Evolutionary conservation across 768 basidiomycete genomes (phyloP).

Genomic region (Lanmaoa pseudosensibilis): DNA sequence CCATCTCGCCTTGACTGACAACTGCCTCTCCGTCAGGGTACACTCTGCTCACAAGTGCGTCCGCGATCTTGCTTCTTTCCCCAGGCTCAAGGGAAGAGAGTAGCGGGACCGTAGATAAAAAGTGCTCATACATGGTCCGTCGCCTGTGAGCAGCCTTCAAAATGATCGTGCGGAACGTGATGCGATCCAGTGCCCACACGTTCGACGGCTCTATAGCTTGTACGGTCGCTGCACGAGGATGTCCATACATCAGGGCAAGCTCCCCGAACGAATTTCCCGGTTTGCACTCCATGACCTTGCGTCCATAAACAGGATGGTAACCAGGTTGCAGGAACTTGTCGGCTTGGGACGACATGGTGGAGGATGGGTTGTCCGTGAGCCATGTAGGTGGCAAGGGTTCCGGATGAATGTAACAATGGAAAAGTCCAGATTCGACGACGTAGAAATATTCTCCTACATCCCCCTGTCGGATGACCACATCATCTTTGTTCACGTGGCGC

Average conservation of each 20-base stretch:
- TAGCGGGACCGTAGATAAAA: conserved; percentile 87
- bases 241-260: conserved; percentile 97
- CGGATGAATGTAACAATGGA: conserved; percentile 79
- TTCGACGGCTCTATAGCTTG: conserved; percentile 79
- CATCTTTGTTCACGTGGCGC: conserved; percentile 61
- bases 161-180: conserved; percentile 97
- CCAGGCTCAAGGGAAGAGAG: conserved; percentile 82
- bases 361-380: conserved; percentile 44
- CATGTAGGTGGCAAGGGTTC: conserved; percentile 65
- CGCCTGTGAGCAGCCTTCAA: conserved; percentile 89
- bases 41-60: conserved; percentile 83
- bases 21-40: conserved; percentile 85
- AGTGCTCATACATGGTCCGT: conserved; percentile 94
- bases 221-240: conserved; percentile 93
- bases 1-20: conserved; percentile 90
- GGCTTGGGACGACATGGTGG: conserved; percentile 37
- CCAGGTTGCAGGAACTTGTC: conserved; percentile 64
- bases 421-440: conserved; percentile 86
- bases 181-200: conserved; percentile 94
- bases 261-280: conserved; percentile 92
- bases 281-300: conserved; percentile 80
- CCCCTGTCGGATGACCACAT: conserved; percentile 95
- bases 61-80: conserved; percentile 96
- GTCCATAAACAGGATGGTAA: conserved; percentile 71
- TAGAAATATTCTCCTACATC: conserved; percentile 98